Base-by-base conservation (phyloP, 2,329 filamentous ascomycete genomes). In the Dissoconium aciculare region DNA sequence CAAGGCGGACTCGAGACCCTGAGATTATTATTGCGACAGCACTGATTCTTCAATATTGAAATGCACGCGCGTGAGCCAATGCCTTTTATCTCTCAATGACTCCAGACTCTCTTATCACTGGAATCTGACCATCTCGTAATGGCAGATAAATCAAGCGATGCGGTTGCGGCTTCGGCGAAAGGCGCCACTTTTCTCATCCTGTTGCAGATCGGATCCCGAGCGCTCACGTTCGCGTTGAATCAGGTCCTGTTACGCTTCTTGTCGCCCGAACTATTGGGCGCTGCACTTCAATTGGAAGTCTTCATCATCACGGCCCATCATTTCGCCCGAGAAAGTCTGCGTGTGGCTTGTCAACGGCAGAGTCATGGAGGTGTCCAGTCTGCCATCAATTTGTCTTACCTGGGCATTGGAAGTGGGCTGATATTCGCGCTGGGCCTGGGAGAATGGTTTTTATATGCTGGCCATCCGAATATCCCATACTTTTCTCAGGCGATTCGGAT, bases 251-350 rank as follows among this genome's bases (percentile, higher is more conserved):
- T 98, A 5, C 81, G 87, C 19, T 87, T 80, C 52, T 63, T 95
- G 26, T 92, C 84, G 1, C 85, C 89, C 0, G 70, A 78, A 35
- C 66, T 91, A 0, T 69, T 98, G 1, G 89, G 87, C 4, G 66
- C 92, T 4, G 78, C 85, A 2, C 78, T 85, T 0, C 89, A 94
- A 54, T 68, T 98, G 3, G 89, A 98, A 47, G 73, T 95, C 1
- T 94, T 85, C 54, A 85, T 87, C 36, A 78, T 92, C 26, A 83
- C 84, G 0, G 76, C 91, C n/a, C 67, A 98, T 1, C 94, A 92
- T 56, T 95, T 98, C 49, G 79, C 89, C 0, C 71, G 89, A 23
- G 89, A 98, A 57, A 87, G 79, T 47, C 61, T 95, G 28, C 77
- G 89, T 11, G 78, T 93, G n/a, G 84, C 87, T 15, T 71, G 93